phyloP scores from a whole-genome alignment of 2,329 filamentous ascomycete genomes.

The Leptographium wingfieldii region DNA sequence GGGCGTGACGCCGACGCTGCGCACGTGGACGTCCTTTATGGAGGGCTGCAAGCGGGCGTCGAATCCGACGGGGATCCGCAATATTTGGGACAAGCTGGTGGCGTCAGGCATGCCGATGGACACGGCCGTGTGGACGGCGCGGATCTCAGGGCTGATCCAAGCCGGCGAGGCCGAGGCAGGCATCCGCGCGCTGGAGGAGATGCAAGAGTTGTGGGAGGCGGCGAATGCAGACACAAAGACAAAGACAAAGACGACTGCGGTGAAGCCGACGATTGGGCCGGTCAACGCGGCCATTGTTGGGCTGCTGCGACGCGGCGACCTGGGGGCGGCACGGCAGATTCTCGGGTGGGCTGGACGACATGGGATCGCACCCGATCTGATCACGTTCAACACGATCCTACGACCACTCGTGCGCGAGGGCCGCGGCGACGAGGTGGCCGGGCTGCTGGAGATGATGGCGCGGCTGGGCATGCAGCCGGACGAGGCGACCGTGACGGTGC shows the following conservation, averaged over 20 bases:
- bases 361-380: constrained; percentile 41
- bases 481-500: constrained; percentile 58
- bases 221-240: constrained; percentile 2
- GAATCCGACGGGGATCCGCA: constrained; percentile 47
- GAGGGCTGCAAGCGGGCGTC: constrained; percentile 51
- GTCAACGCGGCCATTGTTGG: constrained; percentile 61
- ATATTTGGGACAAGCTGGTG: constrained; percentile 54
- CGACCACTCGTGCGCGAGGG: constrained; percentile 40
- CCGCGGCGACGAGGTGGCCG: constrained; percentile 32
- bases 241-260: constrained; percentile 18
- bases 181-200: constrained; percentile 52
- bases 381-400: constrained; percentile 60
- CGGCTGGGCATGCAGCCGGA: constrained; percentile 42
- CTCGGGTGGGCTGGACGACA: constrained; percentile 46
- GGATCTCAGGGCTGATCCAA: constrained; percentile 53
- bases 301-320: constrained; percentile 37
- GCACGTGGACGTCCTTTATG: constrained; percentile 63
- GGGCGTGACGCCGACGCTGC: constrained; percentile 44
- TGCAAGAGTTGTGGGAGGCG: constrained; percentile 47
- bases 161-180: constrained; percentile 39
- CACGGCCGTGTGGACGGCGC: constrained; percentile 53
- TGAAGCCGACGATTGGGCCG: constrained; percentile 48
- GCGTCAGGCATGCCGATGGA: constrained; percentile 48
- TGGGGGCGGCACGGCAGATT: constrained; percentile 37
- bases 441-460: constrained; percentile 48